phyloP scores from a whole-genome alignment of 352 stramenopile species.

The Pythium volutum region DNA sequence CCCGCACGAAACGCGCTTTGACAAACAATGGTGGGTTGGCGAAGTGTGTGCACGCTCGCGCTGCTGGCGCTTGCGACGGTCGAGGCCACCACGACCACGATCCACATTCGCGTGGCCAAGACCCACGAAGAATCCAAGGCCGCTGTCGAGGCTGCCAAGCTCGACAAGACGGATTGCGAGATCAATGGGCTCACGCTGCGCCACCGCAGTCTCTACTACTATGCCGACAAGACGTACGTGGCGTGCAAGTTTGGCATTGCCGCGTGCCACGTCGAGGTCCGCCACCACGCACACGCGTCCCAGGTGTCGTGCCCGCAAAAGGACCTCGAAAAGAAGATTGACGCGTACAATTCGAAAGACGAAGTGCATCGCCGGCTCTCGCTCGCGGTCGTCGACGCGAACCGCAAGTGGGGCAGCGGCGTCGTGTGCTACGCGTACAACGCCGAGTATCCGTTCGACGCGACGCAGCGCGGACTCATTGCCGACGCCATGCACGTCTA shows the following conservation, averaged over 20 bases:
- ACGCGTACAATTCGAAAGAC: conserved; percentile 22
- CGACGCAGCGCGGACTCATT: conserved; percentile 52
- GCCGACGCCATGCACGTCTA: conserved; percentile 64
- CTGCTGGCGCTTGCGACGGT: conserved; percentile 12
- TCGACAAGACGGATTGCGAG: conserved; percentile 41
- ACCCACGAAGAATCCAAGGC: conserved; percentile 3
- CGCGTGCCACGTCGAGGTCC: conserved; percentile 64
- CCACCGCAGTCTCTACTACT: conserved; percentile 71
- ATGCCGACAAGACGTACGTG: conserved; percentile 67
- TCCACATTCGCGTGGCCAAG: conserved; percentile 33
- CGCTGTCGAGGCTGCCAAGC: not conserved
- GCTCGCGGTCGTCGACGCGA: conserved; percentile 56
- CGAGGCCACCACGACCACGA: conserved; percentile 28
- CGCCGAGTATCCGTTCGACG: conserved; percentile 60
- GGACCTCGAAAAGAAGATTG: conserved; percentile 28
- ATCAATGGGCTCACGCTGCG: conserved; percentile 52
- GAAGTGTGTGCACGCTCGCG: conserved; percentile 22
- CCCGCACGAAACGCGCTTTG: not conserved
- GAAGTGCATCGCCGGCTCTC: conserved; percentile 47
- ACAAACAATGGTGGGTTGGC: conserved; percentile 21
- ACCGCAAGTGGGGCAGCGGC: conserved; percentile 58
- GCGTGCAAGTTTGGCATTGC: conserved; percentile 58
- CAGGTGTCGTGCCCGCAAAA: conserved; percentile 54
- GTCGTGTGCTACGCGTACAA: conserved; percentile 78
- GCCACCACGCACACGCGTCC: conserved; percentile 51